Evolutionary conservation across 2,329 filamentous ascomycete species (phyloP), one percentile per base, ranked within the genome.

Genomic region (Aspergillus awamori): DNA sequence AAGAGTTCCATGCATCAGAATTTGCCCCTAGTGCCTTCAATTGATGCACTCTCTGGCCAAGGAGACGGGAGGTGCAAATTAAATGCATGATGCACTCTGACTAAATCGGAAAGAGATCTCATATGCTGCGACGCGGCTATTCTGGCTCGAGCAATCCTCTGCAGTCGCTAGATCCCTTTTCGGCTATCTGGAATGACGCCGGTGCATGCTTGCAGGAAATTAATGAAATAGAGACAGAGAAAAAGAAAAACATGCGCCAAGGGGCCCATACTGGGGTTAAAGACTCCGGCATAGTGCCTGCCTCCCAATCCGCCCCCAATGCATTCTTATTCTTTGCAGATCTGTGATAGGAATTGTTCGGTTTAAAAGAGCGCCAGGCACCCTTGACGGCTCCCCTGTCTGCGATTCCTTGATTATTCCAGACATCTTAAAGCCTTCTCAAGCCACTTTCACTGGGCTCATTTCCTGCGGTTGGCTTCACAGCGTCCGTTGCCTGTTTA

Each of bases 71-170:
- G 11, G 41, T 24, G 10, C 28, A 53, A 39, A 47, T 36, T 11
- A 52, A 53, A 41, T 51, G 39, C 49, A 51, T 26, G 30, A 51
- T 51, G 30, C 59, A 43, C 47, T 28, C 49, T 17, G 17, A 45
- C 59, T 24, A 22, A 54, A 58, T 33, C 43, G 49, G 59, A 51
- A 58, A 55, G 41, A 24, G 28, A 54, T 53, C 54, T 53, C 48
- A 57, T 36, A 61, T 61, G 38, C n/a, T 39, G 28, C 56, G 36
- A 28, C 17, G 24, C 17, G 20, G 22, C 49, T 28, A 22, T 17
- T 41, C 33, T 41, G 38, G 17, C 47, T 30, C 26, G 15, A 30
- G 24, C 24, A 30, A 33, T 51, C 28, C 26, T 51, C 8, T 28
- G 47, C 26, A 30, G 47, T 28, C 24, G 45, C 47, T 51, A 51